phyloP scores from a whole-genome alignment of 441 rosid species.

The Corymbia calophylla region DNA sequence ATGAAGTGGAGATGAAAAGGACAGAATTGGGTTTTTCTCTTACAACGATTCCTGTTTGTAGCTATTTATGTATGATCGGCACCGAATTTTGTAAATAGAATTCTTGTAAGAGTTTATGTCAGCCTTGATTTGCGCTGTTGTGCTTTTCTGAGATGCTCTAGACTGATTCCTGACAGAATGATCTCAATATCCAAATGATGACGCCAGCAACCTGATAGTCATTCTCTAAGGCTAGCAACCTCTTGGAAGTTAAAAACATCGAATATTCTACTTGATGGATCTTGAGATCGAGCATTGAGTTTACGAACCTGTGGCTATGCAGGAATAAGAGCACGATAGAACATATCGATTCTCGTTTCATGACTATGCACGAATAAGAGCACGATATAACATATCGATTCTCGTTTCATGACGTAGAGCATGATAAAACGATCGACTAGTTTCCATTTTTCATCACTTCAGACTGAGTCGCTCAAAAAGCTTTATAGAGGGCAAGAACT shows the following conservation, averaged over 20 bases:
- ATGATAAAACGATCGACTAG: not conserved
- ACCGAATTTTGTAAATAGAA: not conserved
- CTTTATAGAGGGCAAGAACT: not conserved
- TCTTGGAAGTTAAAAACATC: not conserved
- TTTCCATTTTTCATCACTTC: not conserved
- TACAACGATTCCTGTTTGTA: not conserved
- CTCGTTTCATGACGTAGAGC: not conserved
- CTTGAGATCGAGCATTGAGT: not conserved
- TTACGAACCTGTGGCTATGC: not conserved
- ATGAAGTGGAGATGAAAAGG: not conserved
- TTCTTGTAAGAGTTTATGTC: not conserved
- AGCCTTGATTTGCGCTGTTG: not conserved
- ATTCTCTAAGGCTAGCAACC: not conserved
- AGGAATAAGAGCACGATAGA: not conserved
- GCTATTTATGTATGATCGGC: not conserved
- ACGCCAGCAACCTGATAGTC: not conserved
- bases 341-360: not conserved
- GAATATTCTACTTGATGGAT: not conserved
- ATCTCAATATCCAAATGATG: not conserved
- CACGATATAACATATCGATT: not conserved
- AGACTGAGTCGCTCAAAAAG: not conserved
- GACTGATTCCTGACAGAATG: not conserved
- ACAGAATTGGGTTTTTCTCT: not conserved
- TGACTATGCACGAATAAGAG: not conserved
- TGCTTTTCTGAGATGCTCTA: not conserved